Evolutionary conservation across 805 yeast species (phyloP).

Genomic region (Lipomyces sp.): DNA sequence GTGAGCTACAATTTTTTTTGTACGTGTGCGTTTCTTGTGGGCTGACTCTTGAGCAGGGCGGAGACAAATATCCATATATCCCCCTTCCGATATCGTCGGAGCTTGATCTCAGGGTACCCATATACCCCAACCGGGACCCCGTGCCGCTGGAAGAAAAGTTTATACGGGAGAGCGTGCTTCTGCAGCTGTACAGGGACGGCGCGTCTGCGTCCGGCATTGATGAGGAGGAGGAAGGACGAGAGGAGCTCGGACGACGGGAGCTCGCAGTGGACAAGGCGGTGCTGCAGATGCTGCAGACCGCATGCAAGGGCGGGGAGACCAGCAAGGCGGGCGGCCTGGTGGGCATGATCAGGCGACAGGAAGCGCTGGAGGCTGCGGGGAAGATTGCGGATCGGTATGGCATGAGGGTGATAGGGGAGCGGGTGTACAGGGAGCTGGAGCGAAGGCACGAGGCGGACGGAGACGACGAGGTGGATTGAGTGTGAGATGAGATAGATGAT

Average conservation of each 20-base stretch:
- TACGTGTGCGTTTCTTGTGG: too few species aligned
- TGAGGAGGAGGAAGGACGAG: conserved; percentile 44
- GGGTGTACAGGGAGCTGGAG: conserved; percentile 55
- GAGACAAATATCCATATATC: conserved; percentile 63
- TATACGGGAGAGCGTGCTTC: conserved; percentile 16
- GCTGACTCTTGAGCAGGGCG: conserved; percentile 57
- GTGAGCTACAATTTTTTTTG: too few species aligned
- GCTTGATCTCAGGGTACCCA: conserved; percentile 66
- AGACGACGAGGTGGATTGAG: background rate
- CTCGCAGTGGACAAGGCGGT: conserved; percentile 69
- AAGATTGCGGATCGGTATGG: conserved; percentile 78
- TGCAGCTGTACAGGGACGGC: conserved; percentile 24
- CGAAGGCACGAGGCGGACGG: conserved; percentile 9
- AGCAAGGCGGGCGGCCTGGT: conserved; percentile 69
- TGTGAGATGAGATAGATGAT: background rate
- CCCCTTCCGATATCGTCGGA: conserved; percentile 86
- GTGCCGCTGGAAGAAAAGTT: conserved; percentile 26
- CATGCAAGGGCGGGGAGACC: conserved; percentile 52
- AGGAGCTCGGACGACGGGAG: conserved; percentile 50
- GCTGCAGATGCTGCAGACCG: conserved; percentile 67
- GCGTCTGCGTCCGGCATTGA: conserved; percentile 40
- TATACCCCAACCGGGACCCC: conserved; percentile 34
- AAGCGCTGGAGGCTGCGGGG: conserved; percentile 77
- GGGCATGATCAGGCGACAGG: conserved; percentile 65
- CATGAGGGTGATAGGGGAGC: conserved; percentile 50